Conservation (phyloP, 495 filamentous ascomycete species). For the Cercophora newfieldiana region DNA sequence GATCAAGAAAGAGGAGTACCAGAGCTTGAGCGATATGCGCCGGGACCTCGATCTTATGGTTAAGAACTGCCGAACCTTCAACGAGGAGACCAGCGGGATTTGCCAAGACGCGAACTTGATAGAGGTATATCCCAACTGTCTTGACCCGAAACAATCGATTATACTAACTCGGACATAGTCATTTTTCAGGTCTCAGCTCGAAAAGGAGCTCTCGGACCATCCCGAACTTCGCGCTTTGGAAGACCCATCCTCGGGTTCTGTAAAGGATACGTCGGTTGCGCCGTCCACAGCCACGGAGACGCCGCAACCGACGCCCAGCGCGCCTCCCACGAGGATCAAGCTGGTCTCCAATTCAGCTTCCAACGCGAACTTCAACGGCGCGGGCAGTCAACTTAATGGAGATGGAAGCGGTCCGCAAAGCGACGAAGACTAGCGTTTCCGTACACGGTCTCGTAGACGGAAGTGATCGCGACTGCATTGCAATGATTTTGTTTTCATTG, state of each 20-base stretch:
- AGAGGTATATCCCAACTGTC: slow-evolving; percentile 60
- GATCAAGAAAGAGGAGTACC: slow-evolving; percentile 93
- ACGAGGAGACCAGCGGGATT: slow-evolving; percentile 88
- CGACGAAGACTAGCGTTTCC: slow-evolving; percentile 44
- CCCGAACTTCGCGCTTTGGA: slow-evolving; percentile 76
- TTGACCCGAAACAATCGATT: not conserved
- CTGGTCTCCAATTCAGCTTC: slow-evolving; percentile 51
- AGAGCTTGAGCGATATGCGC: slow-evolving; percentile 73
- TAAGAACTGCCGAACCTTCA: slow-evolving; percentile 89
- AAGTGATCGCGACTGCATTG: not conserved
- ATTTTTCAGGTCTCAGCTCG: slow-evolving; percentile 66
- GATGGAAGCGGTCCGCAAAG: slow-evolving; percentile 42
- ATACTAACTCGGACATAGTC: slow-evolving; percentile 44
- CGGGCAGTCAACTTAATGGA: slow-evolving; percentile 42
- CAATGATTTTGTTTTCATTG: not conserved
- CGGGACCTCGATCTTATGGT: slow-evolving; percentile 81
- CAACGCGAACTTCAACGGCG: slow-evolving; percentile 36
- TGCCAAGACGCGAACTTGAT: slow-evolving; percentile 92
- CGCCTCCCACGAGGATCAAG: slow-evolving; percentile 51
- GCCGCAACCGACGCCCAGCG: slow-evolving; percentile 57
- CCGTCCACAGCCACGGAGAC: slow-evolving; percentile 69
- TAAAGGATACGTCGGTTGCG: slow-evolving; percentile 64
- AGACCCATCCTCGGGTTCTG: slow-evolving; percentile 38
- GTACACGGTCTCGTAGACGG: not conserved
- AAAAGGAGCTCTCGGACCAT: slow-evolving; percentile 66